These are phyloP conservation scores for Castanea sativa DNA, from an alignment of 306 rosid genomes.

Conservation along the genomic window DNA sequence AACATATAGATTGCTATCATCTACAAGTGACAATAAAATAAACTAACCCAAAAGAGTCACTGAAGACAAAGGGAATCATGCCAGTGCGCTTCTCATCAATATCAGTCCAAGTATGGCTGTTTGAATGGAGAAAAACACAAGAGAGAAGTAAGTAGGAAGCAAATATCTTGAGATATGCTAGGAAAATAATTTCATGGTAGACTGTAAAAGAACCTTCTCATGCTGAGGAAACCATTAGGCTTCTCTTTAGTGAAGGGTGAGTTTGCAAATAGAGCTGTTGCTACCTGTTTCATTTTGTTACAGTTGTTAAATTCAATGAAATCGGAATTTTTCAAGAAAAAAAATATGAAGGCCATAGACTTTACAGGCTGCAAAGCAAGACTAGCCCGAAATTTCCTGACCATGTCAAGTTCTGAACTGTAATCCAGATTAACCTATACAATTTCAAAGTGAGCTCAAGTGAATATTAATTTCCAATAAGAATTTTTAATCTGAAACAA, in stretches of 20 bases:
- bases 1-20: no score
- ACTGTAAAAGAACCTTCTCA: slow-evolving; percentile 65
- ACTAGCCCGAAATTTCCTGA: slow-evolving; percentile 89
- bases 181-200: slow-evolving; percentile 17
- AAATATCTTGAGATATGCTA: background rate
- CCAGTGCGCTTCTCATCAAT: slow-evolving; percentile 83
- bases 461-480: slow-evolving; percentile 12
- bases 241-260: slow-evolving; percentile 94
- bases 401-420: slow-evolving; percentile 92
- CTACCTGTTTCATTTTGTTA: slow-evolving; percentile 64
- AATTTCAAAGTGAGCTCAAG: slow-evolving; percentile 5
- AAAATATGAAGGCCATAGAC: slow-evolving; percentile 13
- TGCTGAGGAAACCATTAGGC: slow-evolving; percentile 90
- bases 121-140: slow-evolving; percentile 6
- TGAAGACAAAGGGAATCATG: slow-evolving; percentile 96
- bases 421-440: slow-evolving; percentile 91
- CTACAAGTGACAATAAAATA: no score
- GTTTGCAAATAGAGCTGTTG: slow-evolving; percentile 97
- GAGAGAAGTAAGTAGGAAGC: slow-evolving; percentile 20
- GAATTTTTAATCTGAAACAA: no score
- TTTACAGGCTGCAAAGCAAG: slow-evolving; percentile 93
- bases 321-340: slow-evolving; percentile 13
- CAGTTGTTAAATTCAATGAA: slow-evolving; percentile 24
- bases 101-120: slow-evolving; percentile 94
- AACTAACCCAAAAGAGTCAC: slow-evolving; percentile 82